Conservation (phyloP, 1,284 basidiomycete genomes). For the Cutaneotrichosporon dermatis region DNA sequence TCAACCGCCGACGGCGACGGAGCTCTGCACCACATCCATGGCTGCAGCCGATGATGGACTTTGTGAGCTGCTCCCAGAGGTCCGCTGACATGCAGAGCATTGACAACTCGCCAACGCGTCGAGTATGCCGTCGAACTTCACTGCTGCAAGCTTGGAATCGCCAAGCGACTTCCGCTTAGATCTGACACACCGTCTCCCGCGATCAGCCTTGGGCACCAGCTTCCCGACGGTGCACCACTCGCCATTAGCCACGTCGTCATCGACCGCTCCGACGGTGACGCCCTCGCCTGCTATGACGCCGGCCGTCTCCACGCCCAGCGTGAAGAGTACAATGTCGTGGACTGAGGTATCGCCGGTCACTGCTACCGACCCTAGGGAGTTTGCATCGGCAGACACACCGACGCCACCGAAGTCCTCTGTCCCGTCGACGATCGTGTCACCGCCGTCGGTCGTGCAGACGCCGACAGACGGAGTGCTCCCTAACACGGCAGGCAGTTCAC, state of each 20-base stretch:
- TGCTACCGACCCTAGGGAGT: no score
- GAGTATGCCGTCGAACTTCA: constrained; percentile 10
- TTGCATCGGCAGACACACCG: no score
- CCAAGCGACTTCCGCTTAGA: background rate
- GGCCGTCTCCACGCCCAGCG: background rate
- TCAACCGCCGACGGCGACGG: constrained; percentile 77
- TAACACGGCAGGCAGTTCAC: no score
- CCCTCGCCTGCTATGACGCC: background rate
- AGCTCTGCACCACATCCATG: constrained; percentile 92
- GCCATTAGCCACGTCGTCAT: background rate
- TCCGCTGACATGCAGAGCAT: background rate
- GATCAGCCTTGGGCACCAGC: background rate
- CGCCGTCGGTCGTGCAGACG: background rate
- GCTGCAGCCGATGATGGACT: constrained; percentile 57
- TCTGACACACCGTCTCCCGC: background rate
- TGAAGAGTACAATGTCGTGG: background rate
- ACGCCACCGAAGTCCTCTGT: background rate
- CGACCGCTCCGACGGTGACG: background rate
- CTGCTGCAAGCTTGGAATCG: background rate
- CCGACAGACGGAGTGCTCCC: background rate
- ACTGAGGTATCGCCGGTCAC: no score
- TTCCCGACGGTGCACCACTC: background rate
- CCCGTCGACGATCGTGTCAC: background rate
- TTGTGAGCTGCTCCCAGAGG: constrained; percentile 17
- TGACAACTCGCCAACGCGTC: constrained; percentile 10